phyloP scores from a whole-genome alignment of 176 grass and related monocot species.

The Eragrostis curvula region DNA sequence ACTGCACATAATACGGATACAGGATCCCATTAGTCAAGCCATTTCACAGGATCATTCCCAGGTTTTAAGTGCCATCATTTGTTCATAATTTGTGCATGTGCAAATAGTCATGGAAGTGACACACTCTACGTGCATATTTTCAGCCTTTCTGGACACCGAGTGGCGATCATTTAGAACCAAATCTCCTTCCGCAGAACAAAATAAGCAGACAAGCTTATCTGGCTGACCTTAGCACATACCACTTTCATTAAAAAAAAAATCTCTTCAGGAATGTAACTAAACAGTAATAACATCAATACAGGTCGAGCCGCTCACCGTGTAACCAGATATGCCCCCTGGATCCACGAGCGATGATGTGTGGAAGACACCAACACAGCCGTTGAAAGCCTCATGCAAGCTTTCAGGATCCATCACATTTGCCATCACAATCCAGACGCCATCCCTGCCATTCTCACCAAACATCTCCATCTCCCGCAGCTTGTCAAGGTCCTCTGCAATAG shows the following conservation, averaged over 20 bases:
- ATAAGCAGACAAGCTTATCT: constrained; percentile 21
- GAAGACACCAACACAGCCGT: constrained; percentile 86
- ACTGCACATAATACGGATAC: background rate
- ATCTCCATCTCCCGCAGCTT: constrained; percentile 94
- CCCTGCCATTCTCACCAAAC: constrained; percentile 87
- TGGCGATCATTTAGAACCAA: background rate
- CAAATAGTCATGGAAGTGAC: background rate
- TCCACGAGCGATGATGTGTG: constrained; percentile 94
- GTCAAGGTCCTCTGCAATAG: constrained; percentile 84
- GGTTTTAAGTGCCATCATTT: background rate
- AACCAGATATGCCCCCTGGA: constrained; percentile 88
- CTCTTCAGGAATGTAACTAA: constrained; percentile 3
- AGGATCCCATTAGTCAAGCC: background rate
- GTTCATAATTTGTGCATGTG: background rate
- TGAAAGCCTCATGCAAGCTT: constrained; percentile 77
- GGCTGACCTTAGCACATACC: background rate
- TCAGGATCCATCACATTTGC: constrained; percentile 87
- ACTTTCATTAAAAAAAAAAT: no score
- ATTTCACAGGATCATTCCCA: constrained; percentile 26
- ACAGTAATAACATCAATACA: constrained; percentile 10
- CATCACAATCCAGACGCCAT: constrained; percentile 90
- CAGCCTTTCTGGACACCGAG: background rate
- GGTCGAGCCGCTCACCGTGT: constrained; percentile 60
- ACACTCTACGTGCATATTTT: background rate
- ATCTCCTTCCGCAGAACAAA: constrained; percentile 1